These are phyloP conservation scores for Diaporthe caulivora DNA, from an alignment of 2,329 filamentous ascomycete species.

Conservation along the genomic window DNA sequence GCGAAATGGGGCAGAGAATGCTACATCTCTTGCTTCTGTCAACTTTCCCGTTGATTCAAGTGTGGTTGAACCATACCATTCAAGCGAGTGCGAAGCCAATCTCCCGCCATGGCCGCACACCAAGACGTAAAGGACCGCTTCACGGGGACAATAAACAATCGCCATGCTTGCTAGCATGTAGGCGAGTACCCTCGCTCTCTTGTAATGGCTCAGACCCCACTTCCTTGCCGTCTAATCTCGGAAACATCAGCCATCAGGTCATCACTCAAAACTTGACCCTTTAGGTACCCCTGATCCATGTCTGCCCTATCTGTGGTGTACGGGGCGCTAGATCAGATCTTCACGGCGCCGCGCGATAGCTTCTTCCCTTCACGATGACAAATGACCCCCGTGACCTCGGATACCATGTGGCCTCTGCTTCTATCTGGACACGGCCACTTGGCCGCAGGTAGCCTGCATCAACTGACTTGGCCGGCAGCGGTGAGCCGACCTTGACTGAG, in stretches of 20 bases:
- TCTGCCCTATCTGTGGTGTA: neutral
- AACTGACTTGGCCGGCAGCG: constrained; percentile 10
- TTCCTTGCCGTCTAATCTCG: constrained; percentile 32
- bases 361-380: neutral
- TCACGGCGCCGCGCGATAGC: neutral
- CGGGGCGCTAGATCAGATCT: neutral
- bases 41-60: neutral
- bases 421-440: neutral
- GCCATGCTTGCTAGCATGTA: constrained; percentile 6
- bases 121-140: neutral
- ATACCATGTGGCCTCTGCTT: constrained; percentile 9
- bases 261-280: neutral
- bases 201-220: constrained; percentile 3
- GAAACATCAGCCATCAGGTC: constrained; percentile 31
- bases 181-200: constrained; percentile 9
- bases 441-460: constrained; percentile 6
- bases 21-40: neutral
- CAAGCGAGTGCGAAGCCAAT: constrained; percentile 32
- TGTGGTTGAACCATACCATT: neutral
- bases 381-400: constrained; percentile 9
- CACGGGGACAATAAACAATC: constrained; percentile 10
- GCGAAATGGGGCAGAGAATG: neutral
- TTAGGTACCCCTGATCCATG: constrained; percentile 11
- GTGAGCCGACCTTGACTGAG: neutral
- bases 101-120: neutral